Evolutionary conservation across 225 moss, liverwort and hornwort species (phyloP).

Genomic region (Thuidium tamariscinum): DNA sequence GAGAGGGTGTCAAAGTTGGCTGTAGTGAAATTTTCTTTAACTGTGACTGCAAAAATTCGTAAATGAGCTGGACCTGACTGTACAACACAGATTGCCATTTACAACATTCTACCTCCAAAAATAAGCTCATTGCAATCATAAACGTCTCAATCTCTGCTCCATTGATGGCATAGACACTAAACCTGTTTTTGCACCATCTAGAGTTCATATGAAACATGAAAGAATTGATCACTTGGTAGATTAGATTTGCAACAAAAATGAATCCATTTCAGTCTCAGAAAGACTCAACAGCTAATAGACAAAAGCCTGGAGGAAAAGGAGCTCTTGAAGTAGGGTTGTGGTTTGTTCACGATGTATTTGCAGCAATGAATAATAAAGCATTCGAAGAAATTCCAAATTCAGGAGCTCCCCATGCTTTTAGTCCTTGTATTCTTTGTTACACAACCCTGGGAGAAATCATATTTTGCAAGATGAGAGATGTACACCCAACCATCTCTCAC

Average conservation of each 20-base stretch:
- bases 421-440: background rate
- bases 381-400: background rate
- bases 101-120: background rate
- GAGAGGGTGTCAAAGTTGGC: too few species aligned
- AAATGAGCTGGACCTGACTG: too few species aligned
- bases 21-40: too few species aligned
- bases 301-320: background rate
- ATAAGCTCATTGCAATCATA: fast-evolving
- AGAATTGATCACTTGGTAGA: background rate
- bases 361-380: background rate
- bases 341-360: background rate
- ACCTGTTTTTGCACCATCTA: fast-evolving
- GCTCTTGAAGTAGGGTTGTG: background rate
- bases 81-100: too few species aligned
- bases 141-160: background rate
- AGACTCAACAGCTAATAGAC: background rate
- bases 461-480: background rate
- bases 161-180: background rate
- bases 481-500: background rate
- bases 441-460: background rate
- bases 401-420: background rate
- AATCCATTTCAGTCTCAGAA: background rate
- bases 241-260: background rate
- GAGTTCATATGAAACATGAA: background rate
- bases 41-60: too few species aligned